phyloP scores from a whole-genome alignment of 768 basidiomycete species.

The Kwoniella dendrophila region DNA sequence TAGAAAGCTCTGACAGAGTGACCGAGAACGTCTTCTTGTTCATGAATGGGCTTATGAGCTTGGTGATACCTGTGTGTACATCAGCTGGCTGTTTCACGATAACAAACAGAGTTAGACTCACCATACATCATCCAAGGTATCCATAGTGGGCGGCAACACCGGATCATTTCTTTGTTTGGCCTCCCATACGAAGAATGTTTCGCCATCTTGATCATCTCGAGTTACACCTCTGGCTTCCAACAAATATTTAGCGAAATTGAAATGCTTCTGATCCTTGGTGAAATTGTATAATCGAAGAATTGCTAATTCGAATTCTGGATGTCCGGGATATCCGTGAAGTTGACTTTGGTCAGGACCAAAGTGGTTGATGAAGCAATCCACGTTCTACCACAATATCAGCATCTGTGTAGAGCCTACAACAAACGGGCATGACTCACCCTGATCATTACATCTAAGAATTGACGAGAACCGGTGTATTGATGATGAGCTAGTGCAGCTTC shows the following conservation, averaged over 20 bases:
- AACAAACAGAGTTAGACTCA: conserved; percentile 14
- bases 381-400: conserved; percentile 11
- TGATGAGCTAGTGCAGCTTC: conserved; percentile 40
- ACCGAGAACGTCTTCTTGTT: conserved; percentile 38
- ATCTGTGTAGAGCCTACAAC: not conserved
- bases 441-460: conserved; percentile 46
- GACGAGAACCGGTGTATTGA: conserved; percentile 30
- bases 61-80: conserved; percentile 43
- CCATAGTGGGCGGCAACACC: conserved; percentile 16
- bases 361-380: conserved; percentile 31
- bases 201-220: conserved; percentile 28
- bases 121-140: conserved; percentile 21
- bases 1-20: conserved; percentile 46
- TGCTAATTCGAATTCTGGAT: conserved; percentile 45
- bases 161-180: conserved; percentile 23
- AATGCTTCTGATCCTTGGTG: conserved; percentile 34
- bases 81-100: too few relatives aligned
- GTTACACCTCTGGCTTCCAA: conserved; percentile 29
- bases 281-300: conserved; percentile 33
- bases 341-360: conserved; percentile 31
- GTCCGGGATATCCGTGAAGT: conserved; percentile 42
- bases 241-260: conserved; percentile 34
- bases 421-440: conserved; percentile 19
- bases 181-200: conserved; percentile 33
- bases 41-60: conserved; percentile 35